Base-by-base conservation (phyloP, 306 rosid species). In the Crotalaria pallida region DNA sequence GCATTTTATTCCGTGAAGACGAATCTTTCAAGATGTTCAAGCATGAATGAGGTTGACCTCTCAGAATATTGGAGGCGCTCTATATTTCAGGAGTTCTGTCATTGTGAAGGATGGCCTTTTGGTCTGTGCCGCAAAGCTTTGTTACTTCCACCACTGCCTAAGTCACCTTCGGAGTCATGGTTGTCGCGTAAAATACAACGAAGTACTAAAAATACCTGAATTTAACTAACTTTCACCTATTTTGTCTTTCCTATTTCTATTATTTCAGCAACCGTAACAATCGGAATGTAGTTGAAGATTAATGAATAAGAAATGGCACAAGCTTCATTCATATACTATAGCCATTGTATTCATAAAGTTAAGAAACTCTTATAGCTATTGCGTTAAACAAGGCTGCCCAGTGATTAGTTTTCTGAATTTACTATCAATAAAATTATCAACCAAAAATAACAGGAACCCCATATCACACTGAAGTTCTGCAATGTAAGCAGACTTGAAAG, bases 81-180 rank as follows among this genome's bases (percentile, higher is more conserved):
- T 0, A 83, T 82, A 74, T 80, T 94, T 78, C 90, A 63, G 65
- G 91, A 94, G 79, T 61, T 89, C 6, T 80, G 89, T 61, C 99
- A 91, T 18, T 94, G 97, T 9, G 80, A 91, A 43, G 99, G 99
- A 2, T 94, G 99, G 99, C 97, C 99, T 1, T 94, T 94, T 36
- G 99, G 97, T 22, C 84, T 94, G 29, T 87, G 92, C 66, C 84
- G 96, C 29, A 91, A 71, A 82, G 95, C 92, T 47, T 71, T 87
- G 72, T 82, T 94, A n/a, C 96, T 94, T 75, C 97, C 97, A 27
- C 99, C 96, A n/a, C 74, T 91, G 61, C 97, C 99, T 1, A 94
- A 72, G 73, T 91, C 99, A 4, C 99, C 99, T 1, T 79, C 96
- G 9, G 86, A 79, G 40, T 79, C 86, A 45, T 94, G 97, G 97